These are phyloP conservation scores for Gryganskiella cystojenkinii DNA, from an alignment of 192 early-diverging fungal genomes.

Conservation along the genomic window DNA sequence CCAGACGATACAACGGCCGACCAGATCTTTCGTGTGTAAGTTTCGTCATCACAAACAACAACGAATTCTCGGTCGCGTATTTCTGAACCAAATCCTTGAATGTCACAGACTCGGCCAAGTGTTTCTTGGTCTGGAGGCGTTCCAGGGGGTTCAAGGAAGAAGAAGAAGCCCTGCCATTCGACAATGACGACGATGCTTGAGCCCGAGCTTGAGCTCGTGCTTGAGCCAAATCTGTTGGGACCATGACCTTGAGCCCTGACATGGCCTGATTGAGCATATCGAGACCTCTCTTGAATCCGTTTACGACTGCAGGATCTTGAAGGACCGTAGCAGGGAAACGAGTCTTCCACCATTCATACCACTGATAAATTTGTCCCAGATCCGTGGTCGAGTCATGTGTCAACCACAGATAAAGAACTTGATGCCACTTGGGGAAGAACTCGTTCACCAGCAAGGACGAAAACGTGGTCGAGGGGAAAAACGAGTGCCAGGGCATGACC, in stretches of 20 bases:
- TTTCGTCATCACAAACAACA: conserved; percentile 66
- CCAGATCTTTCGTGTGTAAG: conserved; percentile 63
- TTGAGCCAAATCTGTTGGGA: conserved; percentile 31
- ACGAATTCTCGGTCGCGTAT: conserved; percentile 60
- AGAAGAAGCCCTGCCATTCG: conserved; percentile 11
- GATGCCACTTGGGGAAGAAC: conserved; percentile 85
- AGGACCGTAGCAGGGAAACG: conserved; percentile 60
- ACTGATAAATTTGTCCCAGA: conserved; percentile 41
- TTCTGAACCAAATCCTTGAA: conserved; percentile 71
- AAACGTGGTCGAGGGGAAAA: conserved; percentile 63
- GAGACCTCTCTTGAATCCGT: conserved; percentile 71
- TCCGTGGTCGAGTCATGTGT: conserved; percentile 48
- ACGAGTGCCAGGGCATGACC: conserved; percentile 71
- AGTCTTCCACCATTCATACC: conserved; percentile 68
- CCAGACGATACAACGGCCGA: conserved; percentile 66
- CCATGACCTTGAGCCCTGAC: conserved; percentile 35
- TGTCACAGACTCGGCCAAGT: conserved; percentile 44
- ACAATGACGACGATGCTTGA: conserved; percentile 1
- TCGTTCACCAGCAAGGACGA: conserved; percentile 75
- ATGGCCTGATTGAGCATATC: conserved; percentile 76
- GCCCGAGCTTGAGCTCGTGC: conserved; percentile 25
- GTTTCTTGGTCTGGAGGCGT: conserved; percentile 40
- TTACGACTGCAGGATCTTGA: conserved; percentile 56
- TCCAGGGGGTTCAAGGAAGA: conserved; percentile 25
- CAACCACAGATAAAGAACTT: conserved; percentile 78